phyloP scores from a whole-genome alignment of 2,329 filamentous ascomycete genomes.

The Talaromyces pinophilus region DNA sequence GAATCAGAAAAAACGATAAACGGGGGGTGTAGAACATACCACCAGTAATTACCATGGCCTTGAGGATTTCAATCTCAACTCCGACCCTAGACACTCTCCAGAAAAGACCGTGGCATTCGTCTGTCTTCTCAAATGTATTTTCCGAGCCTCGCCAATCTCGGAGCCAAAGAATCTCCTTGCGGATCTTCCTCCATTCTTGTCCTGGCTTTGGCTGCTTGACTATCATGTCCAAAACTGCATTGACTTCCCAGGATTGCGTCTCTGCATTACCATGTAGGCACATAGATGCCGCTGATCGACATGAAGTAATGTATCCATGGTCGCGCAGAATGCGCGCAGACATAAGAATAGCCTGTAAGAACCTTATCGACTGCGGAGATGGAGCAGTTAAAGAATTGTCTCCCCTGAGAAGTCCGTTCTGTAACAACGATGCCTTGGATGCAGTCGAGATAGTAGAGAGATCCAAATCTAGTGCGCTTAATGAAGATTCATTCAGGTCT shows the following conservation, averaged over 20 bases:
- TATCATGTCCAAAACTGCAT: constrained; percentile 54
- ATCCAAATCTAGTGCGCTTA: constrained; percentile 36
- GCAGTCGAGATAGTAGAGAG: constrained; percentile 37
- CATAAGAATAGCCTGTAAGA: constrained; percentile 44
- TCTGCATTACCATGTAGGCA: constrained; percentile 55
- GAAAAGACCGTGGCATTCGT: constrained; percentile 46
- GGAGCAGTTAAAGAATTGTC: constrained; percentile 47
- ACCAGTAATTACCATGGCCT: constrained; percentile 53
- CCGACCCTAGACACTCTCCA: constrained; percentile 52
- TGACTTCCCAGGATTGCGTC: constrained; percentile 56
- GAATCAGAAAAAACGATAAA: neutral
- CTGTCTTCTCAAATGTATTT: constrained; percentile 29
- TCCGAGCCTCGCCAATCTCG: constrained; percentile 56
- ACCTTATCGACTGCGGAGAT: constrained; percentile 41
- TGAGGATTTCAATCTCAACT: constrained; percentile 60
- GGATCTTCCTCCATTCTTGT: constrained; percentile 51
- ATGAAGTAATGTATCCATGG: constrained; percentile 41
- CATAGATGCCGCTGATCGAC: constrained; percentile 48
- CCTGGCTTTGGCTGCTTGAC: constrained; percentile 47
- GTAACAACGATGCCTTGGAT: constrained; percentile 44
- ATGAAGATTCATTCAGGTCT: constrained; percentile 26
- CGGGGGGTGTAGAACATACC: constrained; percentile 33
- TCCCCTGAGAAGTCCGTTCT: constrained; percentile 42
- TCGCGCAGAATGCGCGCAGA: constrained; percentile 44
- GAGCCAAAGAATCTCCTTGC: constrained; percentile 60